phyloP scores from a whole-genome alignment of 371 early-diverging fungal genomes.

The Saksenaea vasiformis region DNA sequence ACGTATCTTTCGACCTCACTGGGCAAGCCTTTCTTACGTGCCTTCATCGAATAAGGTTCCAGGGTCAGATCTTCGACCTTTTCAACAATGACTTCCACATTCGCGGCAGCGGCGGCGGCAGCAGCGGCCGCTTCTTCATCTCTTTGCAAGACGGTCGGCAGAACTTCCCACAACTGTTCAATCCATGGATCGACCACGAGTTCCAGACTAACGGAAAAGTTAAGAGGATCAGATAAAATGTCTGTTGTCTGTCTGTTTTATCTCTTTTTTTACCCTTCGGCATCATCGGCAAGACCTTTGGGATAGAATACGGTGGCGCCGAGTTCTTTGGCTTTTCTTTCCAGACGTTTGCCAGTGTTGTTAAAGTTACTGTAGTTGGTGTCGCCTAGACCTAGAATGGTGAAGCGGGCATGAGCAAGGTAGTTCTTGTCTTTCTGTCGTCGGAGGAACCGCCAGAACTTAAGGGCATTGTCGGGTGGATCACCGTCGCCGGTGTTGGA shows the following conservation, averaged over 20 bases:
- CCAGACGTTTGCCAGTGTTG: slow-evolving; percentile 78
- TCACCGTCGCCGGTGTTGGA: slow-evolving; percentile 98
- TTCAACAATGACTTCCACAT: slow-evolving; percentile 13
- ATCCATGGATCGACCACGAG: slow-evolving; percentile 92
- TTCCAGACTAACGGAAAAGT: slow-evolving; percentile 67
- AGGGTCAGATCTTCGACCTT: slow-evolving; percentile 8
- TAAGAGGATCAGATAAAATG: not conserved
- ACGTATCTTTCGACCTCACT: slow-evolving; percentile 26
- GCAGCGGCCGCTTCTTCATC: slow-evolving; percentile 9
- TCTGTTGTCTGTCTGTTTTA: not conserved
- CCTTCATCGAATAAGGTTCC: slow-evolving; percentile 29
- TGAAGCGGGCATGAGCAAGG: slow-evolving; percentile 46
- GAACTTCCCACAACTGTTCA: slow-evolving; percentile 75
- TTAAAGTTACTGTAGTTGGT: slow-evolving; percentile 93
- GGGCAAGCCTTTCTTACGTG: slow-evolving; percentile 22
- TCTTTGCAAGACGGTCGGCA: slow-evolving; percentile 50
- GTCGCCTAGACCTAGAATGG: slow-evolving; percentile 82
- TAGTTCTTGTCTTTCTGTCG: slow-evolving; percentile 58
- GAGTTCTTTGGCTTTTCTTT: slow-evolving; percentile 70
- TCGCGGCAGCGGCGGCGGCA: not conserved
- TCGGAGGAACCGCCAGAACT: slow-evolving; percentile 84
- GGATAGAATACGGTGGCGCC: slow-evolving; percentile 76
- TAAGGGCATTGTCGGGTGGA: slow-evolving; percentile 88
- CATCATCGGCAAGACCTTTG: slow-evolving; percentile 89
- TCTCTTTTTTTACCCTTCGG: slow-evolving; percentile 65